Percentiles rank a stretch among this genome's conserved stretches.
These are phyloP conservation scores for Cucurbita argyrosperma DNA, from an alignment of 306 rosid species.

Conservation along the genomic window DNA sequence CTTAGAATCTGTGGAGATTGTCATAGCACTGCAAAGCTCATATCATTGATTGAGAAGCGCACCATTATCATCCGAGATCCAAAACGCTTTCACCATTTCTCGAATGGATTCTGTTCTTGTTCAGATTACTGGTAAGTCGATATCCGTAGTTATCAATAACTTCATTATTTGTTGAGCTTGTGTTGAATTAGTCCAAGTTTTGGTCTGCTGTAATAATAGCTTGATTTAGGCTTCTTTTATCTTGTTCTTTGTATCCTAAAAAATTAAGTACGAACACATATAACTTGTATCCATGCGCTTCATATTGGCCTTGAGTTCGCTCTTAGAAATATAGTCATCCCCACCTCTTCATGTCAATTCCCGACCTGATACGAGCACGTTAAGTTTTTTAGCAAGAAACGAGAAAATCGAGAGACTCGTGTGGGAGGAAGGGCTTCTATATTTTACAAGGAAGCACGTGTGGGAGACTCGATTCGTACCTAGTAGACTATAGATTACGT, in stretches of 20 bases:
- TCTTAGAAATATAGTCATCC: too few species aligned
- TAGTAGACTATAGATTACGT: too few species aligned
- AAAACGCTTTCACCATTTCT: slow-evolving; percentile 67
- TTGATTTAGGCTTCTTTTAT: not conserved
- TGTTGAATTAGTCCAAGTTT: not conserved
- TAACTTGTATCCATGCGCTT: too few species aligned
- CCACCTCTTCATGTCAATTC: too few species aligned
- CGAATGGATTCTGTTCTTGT: slow-evolving; percentile 48
- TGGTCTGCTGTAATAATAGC: not conserved
- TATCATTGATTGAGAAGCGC: slow-evolving; percentile 42
- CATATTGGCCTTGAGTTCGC: too few species aligned
- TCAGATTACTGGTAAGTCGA: slow-evolving; percentile 52
- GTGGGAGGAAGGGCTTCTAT: too few species aligned
- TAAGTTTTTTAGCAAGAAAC: too few species aligned
- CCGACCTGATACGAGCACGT: too few species aligned
- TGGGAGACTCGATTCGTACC: too few species aligned
- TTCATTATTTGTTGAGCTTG: not conserved
- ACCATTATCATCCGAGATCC: slow-evolving; percentile 49
- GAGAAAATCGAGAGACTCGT: too few species aligned
- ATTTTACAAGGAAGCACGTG: too few species aligned
- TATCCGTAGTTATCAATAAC: not conserved
- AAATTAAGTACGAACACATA: too few species aligned
- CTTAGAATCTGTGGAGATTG: slow-evolving; percentile 65
- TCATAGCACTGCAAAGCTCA: slow-evolving; percentile 44
- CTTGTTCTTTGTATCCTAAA: not conserved